These are phyloP conservation scores for Edaphochlamys debaryana DNA, from an alignment of 139 green algal genomes.

Conservation along the genomic window DNA sequence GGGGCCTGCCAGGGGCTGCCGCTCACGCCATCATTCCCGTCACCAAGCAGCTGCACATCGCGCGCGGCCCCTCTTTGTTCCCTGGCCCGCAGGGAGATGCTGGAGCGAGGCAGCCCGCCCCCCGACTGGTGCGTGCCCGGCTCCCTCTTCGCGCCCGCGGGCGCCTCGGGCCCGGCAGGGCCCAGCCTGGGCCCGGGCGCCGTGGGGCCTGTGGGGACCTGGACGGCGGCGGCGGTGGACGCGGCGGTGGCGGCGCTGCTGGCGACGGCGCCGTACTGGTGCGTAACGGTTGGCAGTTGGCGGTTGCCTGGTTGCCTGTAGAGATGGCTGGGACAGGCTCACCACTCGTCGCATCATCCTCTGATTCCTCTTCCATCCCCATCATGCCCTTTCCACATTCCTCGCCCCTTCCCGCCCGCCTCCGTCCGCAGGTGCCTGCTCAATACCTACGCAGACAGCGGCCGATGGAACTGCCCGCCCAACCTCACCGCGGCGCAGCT, in stretches of 20 bases:
- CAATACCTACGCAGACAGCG: not conserved
- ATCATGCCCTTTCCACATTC: too few relatives aligned
- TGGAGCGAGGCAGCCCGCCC: not conserved
- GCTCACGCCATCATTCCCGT: too few relatives aligned
- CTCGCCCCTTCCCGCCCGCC: too few relatives aligned
- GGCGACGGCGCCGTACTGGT: conserved; percentile 19
- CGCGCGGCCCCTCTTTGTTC: too few relatives aligned
- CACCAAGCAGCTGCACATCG: too few relatives aligned
- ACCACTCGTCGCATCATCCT: too few relatives aligned
- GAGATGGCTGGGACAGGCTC: too few relatives aligned
- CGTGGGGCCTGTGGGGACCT: not conserved
- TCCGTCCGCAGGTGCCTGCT: not conserved
- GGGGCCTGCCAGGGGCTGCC: too few relatives aligned
- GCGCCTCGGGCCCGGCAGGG: not conserved
- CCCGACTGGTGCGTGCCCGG: conserved; percentile 24
- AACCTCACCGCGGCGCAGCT: not conserved
- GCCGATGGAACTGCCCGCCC: conserved; percentile 10
- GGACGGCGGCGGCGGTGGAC: not conserved
- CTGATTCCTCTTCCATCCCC: too few relatives aligned
- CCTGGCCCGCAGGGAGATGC: too few relatives aligned
- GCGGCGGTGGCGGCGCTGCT: conserved; percentile 7
- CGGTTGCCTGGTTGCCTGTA: too few relatives aligned
- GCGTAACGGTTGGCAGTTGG: not conserved
- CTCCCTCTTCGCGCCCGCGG: not conserved
- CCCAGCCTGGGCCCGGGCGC: not conserved